Base-by-base conservation (phyloP, 1,284 basidiomycete genomes). In the Ceratobasidium sp. region DNA sequence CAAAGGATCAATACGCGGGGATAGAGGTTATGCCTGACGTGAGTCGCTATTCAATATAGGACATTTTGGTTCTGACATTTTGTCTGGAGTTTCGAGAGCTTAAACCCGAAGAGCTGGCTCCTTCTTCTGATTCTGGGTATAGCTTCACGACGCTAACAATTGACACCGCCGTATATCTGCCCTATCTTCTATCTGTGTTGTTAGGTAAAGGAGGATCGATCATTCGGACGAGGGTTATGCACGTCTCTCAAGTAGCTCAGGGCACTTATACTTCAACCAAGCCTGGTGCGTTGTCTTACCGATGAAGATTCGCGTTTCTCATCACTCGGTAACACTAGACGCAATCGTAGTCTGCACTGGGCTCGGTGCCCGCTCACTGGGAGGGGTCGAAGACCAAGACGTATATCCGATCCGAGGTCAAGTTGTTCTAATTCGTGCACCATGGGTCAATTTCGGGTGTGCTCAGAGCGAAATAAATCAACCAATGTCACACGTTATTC, bases 111-210 rank as follows among this genome's bases (percentile, higher is more conserved):
- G 85, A 89, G 49, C 86, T 91, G 20, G 81, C 87, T 39, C 84
- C 85, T 0, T 86, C 86, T 10, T 87, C 88, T 26, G 83, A 85
- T 9, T 84, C 85, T 9, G 93, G 91, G 1, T 86, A 88, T 0
- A 84, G 88, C 0, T 94, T 94, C 85, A 89, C 86, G 3, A 93
- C 92, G 0, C 80, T 95, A 53, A 91, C 90, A 6, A 91, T 95
- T 81, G 91, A 95, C 82, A 88, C 89, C 0, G 89, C 91, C 0
- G 84, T 87, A 9, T 95, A 95, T 63, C 86, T 95, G 76, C 87
- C 89, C 28, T 95, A 93, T 83, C 89, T 95, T 10, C 83, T 92
- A 46, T 84, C 88, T 15, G 89, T 90, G 10, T 94, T 95, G 85
- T 84, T 90, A 3, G 84, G 87, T 1, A 84, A 84, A 1, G 93